These are phyloP conservation scores for Aspergillus neoniger DNA, from an alignment of 2,329 filamentous ascomycete genomes.

Conservation along the genomic window DNA sequence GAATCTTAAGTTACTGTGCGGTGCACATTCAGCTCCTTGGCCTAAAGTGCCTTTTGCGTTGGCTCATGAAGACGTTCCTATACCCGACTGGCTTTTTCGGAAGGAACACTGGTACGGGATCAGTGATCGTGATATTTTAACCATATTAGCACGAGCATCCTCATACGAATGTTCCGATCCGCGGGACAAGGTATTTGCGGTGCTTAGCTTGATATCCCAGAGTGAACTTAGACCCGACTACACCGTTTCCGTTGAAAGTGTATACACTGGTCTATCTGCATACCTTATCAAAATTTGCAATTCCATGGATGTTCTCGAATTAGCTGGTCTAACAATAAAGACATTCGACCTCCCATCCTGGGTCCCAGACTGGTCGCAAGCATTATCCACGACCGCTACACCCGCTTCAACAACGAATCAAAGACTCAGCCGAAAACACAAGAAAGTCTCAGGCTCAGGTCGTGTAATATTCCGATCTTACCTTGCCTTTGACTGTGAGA, in stretches of 20 bases:
- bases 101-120: conserved; percentile 1
- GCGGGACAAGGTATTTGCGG: conserved; percentile 7
- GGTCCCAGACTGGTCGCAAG: conserved; percentile 11
- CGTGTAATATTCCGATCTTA: background rate
- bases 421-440: background rate
- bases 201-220: conserved; percentile 1
- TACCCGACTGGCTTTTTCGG: conserved; percentile 1
- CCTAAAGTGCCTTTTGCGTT: background rate
- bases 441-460: background rate
- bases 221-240: conserved; percentile 6
- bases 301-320: background rate
- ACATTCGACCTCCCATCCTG: conserved; percentile 4
- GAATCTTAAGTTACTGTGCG: conserved; percentile 2
- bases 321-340: background rate
- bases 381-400: background rate
- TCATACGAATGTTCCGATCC: conserved; percentile 7
- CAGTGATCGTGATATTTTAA: background rate
- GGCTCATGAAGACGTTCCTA: background rate
- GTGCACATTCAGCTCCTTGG: background rate
- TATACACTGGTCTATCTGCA: conserved; percentile 2
- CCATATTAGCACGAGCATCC: background rate
- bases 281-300: background rate
- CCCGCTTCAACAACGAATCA: background rate
- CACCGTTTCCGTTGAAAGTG: background rate
- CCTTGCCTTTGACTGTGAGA: background rate